Percentiles rank a stretch among this genome's conserved stretches.
phyloP scores from a whole-genome alignment of 2,329 filamentous ascomycete species.

The Colletotrichum sidae region DNA sequence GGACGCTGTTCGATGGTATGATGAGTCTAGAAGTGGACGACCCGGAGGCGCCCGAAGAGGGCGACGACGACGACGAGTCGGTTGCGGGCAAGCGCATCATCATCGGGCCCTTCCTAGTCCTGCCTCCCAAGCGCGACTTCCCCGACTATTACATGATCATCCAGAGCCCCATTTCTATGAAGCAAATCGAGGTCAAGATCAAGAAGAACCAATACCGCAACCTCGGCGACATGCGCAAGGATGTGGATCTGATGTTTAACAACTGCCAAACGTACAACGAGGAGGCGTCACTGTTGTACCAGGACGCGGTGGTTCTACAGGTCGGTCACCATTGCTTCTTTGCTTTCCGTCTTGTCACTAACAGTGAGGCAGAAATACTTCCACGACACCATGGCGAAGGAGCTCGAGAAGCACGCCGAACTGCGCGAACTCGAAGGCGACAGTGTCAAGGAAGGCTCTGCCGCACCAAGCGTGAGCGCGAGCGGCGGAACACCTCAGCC shows the following conservation, averaged over 20 bases:
- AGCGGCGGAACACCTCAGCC: conserved; percentile 74
- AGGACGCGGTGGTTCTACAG: conserved; percentile 93
- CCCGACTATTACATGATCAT: conserved; percentile 97
- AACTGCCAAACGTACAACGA: conserved; percentile 98
- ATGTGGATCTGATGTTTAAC: conserved; percentile 85
- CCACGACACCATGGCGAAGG: conserved; percentile 63
- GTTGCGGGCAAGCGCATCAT: conserved; percentile 78
- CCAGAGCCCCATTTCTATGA: conserved; percentile 93
- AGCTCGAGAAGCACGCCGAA: conserved; percentile 65
- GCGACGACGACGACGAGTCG: conserved; percentile 68
- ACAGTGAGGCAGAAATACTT: conserved; percentile 65
- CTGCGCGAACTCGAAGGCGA: conserved; percentile 66
- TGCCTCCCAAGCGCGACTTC: conserved; percentile 89
- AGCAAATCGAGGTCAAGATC: conserved; percentile 93
- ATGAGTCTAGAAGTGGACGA: conserved; percentile 88
- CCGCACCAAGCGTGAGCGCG: conserved; percentile 60
- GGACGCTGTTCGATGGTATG: conserved; percentile 80
- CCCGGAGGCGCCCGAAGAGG: conserved; percentile 65
- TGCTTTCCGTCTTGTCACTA: conserved; percentile 42
- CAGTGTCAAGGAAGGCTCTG: conserved; percentile 51
- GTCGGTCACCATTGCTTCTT: conserved; percentile 57
- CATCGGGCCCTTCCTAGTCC: conserved; percentile 93
- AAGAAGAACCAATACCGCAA: conserved; percentile 94
- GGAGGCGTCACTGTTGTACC: conserved; percentile 90
- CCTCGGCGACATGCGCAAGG: conserved; percentile 82